Conservation (phyloP, 2,329 filamentous ascomycete genomes). For the Lecanicillium sp. region DNA sequence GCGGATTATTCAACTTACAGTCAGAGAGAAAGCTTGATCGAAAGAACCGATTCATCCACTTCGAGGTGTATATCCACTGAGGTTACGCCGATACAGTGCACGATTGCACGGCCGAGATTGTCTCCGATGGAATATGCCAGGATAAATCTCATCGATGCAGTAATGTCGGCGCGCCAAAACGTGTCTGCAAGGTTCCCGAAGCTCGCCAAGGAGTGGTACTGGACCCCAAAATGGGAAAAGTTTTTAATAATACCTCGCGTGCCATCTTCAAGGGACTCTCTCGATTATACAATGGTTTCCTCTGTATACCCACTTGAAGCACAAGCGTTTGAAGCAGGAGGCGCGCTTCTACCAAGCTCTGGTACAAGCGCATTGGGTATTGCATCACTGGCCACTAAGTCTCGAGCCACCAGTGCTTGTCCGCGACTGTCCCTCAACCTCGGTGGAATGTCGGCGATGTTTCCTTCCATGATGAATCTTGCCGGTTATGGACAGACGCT, state of each 20-base stretch:
- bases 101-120: conserved; percentile 21
- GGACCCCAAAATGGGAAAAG: conserved; percentile 26
- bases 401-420: too few relatives aligned
- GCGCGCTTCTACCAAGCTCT: too few relatives aligned
- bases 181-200: conserved; percentile 20
- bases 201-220: conserved; percentile 23
- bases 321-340: too few relatives aligned
- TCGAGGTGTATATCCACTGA: background rate
- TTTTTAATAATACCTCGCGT: conserved; percentile 28
- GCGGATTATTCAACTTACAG: background rate
- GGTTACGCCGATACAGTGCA: conserved; percentile 1
- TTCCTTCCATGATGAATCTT: conserved; percentile 18
- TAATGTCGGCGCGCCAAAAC: conserved; percentile 17
- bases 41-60: background rate
- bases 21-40: conserved; percentile 1
- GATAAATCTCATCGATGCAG: conserved; percentile 25
- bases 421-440: conserved; percentile 25
- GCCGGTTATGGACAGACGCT: too few relatives aligned
- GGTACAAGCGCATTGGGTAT: too few relatives aligned
- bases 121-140: conserved; percentile 33
- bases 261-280: conserved; percentile 13
- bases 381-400: too few relatives aligned
- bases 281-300: conserved; percentile 18
- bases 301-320: too few relatives aligned
- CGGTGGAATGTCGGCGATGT: conserved; percentile 15